These are phyloP conservation scores for Prunus fruticosa DNA, from an alignment of 306 rosid genomes.

Conservation along the genomic window DNA sequence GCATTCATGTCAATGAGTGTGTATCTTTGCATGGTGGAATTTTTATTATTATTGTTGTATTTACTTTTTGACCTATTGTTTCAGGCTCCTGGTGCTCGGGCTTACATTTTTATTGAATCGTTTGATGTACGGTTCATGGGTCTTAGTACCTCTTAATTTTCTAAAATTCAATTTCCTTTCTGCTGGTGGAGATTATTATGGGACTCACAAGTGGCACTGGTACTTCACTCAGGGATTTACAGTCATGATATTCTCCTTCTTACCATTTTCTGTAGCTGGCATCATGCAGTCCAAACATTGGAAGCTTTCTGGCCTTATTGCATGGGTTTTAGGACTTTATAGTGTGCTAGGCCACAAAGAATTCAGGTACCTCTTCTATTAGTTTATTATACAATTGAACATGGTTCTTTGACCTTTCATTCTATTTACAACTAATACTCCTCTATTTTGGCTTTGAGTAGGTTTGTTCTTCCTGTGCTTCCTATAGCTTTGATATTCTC, in stretches of 20 bases:
- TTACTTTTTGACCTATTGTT: constrained; percentile 16
- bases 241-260: constrained; percentile 71
- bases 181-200: constrained; percentile 94
- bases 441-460: constrained; percentile 23
- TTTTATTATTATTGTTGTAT: constrained; percentile 6
- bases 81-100: constrained; percentile 78
- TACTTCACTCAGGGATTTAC: constrained; percentile 92
- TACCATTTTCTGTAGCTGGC: constrained; percentile 83
- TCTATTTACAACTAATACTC: constrained; percentile 21
- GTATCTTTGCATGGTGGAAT: constrained; percentile 7
- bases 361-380: constrained; percentile 61
- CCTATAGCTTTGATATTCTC: constrained; percentile 88
- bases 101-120: constrained; percentile 66
- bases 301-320: constrained; percentile 78
- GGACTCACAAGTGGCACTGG: constrained; percentile 99
- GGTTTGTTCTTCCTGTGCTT: constrained; percentile 94
- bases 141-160: constrained; percentile 85
- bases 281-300: constrained; percentile 66
- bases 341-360: constrained; percentile 92
- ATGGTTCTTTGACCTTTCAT: constrained; percentile 12
- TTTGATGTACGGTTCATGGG: constrained; percentile 78
- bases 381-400: constrained; percentile 10
- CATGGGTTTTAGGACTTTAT: constrained; percentile 81
- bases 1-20: not conserved
- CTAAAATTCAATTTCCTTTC: constrained; percentile 90